Percentiles rank a stretch among this genome's conserved stretches.
These are phyloP conservation scores for Phytophthora cactorum DNA, from an alignment of 352 stramenopile species.

Conservation along the genomic window DNA sequence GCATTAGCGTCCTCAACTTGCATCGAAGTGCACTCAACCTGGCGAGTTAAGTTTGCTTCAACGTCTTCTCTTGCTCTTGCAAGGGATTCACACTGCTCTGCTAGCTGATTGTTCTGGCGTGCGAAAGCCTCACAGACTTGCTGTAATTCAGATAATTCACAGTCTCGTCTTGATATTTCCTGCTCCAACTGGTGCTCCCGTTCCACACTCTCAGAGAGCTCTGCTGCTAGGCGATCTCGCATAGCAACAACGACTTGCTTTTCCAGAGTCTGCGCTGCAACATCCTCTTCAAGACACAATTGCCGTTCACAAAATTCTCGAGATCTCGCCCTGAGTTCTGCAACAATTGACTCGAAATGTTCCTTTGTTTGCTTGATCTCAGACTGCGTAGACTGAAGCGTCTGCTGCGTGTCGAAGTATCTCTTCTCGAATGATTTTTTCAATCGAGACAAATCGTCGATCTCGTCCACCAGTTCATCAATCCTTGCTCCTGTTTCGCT, in stretches of 20 bases:
- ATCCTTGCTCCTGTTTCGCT: slow-evolving; percentile 61
- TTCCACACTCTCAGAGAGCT: slow-evolving; percentile 10
- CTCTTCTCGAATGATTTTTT: slow-evolving; percentile 76
- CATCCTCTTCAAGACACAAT: slow-evolving; percentile 22
- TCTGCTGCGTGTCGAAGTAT: slow-evolving; percentile 60
- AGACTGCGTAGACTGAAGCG: slow-evolving; percentile 37
- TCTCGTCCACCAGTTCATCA: slow-evolving; percentile 58
- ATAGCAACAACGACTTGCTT: slow-evolving; percentile 2
- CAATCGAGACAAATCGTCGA: slow-evolving; percentile 63
- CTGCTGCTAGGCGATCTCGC: slow-evolving; percentile 8
- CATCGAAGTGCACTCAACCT: slow-evolving; percentile 20
- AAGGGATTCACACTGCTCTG: slow-evolving; percentile 9
- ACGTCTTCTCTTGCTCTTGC: slow-evolving; percentile 9
- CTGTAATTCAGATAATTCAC: slow-evolving; percentile 5
- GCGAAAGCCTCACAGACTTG: slow-evolving; percentile 1
- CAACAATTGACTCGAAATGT: slow-evolving; percentile 11
- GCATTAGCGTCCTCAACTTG: slow-evolving; percentile 29
- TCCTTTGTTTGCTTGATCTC: slow-evolving; percentile 26
- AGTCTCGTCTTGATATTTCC: slow-evolving; percentile 8
- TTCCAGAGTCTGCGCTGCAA: slow-evolving; percentile 10
- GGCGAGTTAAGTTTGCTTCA: slow-evolving; percentile 6
- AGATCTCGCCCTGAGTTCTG: slow-evolving; percentile 23
- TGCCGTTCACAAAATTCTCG: slow-evolving; percentile 11
- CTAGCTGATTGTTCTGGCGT: slow-evolving; percentile 11
- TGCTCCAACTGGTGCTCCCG: slow-evolving; percentile 9